Evolutionary conservation across 306 rosid species (phyloP).

Genomic region (Crotalaria pallida): DNA sequence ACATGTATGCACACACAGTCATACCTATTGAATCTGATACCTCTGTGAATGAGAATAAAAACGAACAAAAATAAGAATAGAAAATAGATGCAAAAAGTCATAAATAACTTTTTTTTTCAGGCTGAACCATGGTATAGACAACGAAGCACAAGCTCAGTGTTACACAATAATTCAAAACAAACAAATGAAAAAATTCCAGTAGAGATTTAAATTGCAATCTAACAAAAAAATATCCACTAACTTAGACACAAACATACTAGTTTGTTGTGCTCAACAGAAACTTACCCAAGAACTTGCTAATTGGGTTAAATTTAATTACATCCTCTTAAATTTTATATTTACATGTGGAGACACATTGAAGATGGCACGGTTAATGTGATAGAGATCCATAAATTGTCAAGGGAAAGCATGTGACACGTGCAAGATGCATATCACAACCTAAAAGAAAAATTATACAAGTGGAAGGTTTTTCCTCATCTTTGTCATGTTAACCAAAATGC

Average conservation of each 20-base stretch:
- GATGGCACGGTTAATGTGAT: background rate
- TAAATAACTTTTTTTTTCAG: background rate
- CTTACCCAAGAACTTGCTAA: background rate
- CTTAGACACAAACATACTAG: background rate
- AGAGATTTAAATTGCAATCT: background rate
- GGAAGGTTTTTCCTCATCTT: background rate
- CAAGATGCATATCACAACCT: background rate
- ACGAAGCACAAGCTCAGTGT: background rate
- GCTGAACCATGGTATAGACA: background rate
- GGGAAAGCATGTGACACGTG: background rate
- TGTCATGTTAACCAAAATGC: background rate
- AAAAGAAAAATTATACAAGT: background rate
- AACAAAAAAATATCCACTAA: background rate
- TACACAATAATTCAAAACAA: background rate
- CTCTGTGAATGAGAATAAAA: background rate
- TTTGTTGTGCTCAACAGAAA: slow-evolving; percentile 1
- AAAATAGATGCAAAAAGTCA: background rate
- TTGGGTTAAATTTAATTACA: background rate
- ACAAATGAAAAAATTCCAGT: background rate
- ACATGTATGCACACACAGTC: slow-evolving; percentile 2
- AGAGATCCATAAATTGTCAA: background rate
- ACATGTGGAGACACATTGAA: background rate
- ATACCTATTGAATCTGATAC: background rate
- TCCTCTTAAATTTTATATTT: background rate
- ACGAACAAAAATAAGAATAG: background rate